These are phyloP conservation scores for Amanita rimosa DNA, from an alignment of 768 basidiomycete species.

Conservation along the genomic window DNA sequence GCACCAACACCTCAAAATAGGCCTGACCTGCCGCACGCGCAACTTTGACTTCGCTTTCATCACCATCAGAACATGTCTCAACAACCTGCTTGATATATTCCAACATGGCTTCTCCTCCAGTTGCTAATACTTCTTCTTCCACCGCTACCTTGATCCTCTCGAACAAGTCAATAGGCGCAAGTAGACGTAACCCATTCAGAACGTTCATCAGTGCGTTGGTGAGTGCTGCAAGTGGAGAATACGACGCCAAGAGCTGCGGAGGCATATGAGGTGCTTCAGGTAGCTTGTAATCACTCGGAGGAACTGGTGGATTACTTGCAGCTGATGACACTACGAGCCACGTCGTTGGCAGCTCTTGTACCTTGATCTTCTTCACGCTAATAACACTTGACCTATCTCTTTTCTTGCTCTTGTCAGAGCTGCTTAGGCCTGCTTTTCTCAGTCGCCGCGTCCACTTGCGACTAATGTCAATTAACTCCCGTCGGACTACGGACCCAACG, in stretches of 20 bases:
- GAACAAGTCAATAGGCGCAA: slow-evolving; percentile 60
- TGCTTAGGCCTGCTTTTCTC: background rate
- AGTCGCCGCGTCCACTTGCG: slow-evolving; percentile 25
- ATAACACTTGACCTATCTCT: slow-evolving; percentile 7
- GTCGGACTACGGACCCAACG: slow-evolving; percentile 43
- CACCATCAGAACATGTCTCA: slow-evolving; percentile 8
- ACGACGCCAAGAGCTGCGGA: slow-evolving; percentile 59
- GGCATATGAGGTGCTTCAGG: slow-evolving; percentile 43
- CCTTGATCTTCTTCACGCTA: slow-evolving; percentile 3
- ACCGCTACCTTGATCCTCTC: slow-evolving; percentile 36
- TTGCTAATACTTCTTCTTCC: slow-evolving; percentile 35
- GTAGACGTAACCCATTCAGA: slow-evolving; percentile 71
- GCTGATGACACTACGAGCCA: slow-evolving; percentile 35
- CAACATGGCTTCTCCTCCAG: slow-evolving; percentile 33
- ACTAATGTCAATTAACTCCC: slow-evolving; percentile 34
- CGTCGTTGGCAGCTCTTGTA: slow-evolving; percentile 25
- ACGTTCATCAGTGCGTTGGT: slow-evolving; percentile 64
- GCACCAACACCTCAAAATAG: slow-evolving; percentile 53
- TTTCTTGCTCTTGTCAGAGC: background rate
- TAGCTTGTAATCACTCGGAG: slow-evolving; percentile 2
- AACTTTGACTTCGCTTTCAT: slow-evolving; percentile 19
- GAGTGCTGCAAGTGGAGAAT: slow-evolving; percentile 63
- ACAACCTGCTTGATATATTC: slow-evolving; percentile 26
- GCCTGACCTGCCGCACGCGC: slow-evolving; percentile 39
- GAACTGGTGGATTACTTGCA: background rate